Percentiles rank a stretch among this genome's conserved stretches.
These are phyloP conservation scores for Voacanga thouarsii DNA, from an alignment of 257 asterid genomes.

Conservation along the genomic window DNA sequence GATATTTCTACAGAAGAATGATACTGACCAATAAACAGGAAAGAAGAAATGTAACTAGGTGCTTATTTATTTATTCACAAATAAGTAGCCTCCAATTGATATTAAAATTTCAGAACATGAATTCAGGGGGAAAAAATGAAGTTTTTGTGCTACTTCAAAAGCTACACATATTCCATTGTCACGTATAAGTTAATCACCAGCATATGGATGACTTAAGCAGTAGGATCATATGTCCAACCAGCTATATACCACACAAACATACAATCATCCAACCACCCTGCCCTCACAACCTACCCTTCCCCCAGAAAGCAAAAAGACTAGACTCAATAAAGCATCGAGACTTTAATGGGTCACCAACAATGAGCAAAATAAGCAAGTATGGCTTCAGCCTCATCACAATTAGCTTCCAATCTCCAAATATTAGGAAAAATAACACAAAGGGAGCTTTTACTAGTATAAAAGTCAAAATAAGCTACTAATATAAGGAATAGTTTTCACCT, in stretches of 20 bases:
- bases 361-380: background rate
- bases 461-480: background rate
- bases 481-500: background rate
- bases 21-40: background rate
- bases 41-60: background rate
- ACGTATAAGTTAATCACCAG: background rate
- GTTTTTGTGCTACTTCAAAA: background rate
- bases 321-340: background rate
- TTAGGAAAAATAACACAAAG: background rate
- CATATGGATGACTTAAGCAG: background rate
- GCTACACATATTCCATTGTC: background rate
- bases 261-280: background rate
- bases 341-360: background rate
- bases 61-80: background rate
- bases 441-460: background rate
- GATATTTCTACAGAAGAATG: background rate
- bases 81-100: background rate
- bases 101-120: background rate
- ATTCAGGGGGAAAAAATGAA: background rate
- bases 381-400: background rate
- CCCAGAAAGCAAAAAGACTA: background rate
- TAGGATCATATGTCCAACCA: background rate
- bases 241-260: background rate
- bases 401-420: background rate
- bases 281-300: background rate